Evolutionary conservation across 202 grass and related monocot species (phyloP).

Genomic region (Musa balbisiana): DNA sequence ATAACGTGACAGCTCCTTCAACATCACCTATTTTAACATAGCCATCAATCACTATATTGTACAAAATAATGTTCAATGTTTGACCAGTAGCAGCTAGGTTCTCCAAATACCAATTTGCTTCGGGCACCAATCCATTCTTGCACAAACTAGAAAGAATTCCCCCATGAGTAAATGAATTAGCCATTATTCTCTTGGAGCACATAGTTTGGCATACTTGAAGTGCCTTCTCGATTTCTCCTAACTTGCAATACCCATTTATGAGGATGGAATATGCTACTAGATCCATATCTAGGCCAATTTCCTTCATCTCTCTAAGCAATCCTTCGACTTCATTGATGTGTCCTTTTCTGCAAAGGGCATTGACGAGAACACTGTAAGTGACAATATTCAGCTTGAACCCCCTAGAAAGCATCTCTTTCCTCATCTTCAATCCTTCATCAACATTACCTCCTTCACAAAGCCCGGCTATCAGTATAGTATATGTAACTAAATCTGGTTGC

Average conservation of each 20-base stretch:
- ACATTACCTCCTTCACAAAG: constrained; percentile 69
- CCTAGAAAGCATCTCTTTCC: constrained; percentile 52
- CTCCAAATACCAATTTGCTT: constrained; percentile 82
- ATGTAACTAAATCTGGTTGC: constrained; percentile 66
- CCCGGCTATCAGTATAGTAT: constrained; percentile 66
- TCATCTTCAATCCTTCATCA: constrained; percentile 69
- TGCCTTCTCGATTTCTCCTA: constrained; percentile 71
- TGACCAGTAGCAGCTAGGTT: constrained; percentile 46
- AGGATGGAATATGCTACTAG: constrained; percentile 85
- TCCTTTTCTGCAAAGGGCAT: constrained; percentile 64
- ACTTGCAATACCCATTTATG: constrained; percentile 65
- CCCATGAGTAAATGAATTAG: constrained; percentile 48
- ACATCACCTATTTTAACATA: constrained; percentile 77
- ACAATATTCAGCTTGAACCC: constrained; percentile 81
- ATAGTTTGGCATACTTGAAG: constrained; percentile 67
- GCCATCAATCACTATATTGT: constrained; percentile 79
- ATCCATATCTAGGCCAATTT: constrained; percentile 71
- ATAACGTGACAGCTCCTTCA: constrained; percentile 55
- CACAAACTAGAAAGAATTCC: constrained; percentile 68
- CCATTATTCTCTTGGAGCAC: constrained; percentile 40
- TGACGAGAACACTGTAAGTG: constrained; percentile 77
- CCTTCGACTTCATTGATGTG: constrained; percentile 57
- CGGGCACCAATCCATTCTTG: constrained; percentile 53
- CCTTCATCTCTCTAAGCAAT: constrained; percentile 64
- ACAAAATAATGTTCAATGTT: constrained; percentile 46